These are phyloP conservation scores for Myxozyma monticola DNA, from an alignment of 805 yeast genomes.

Conservation along the genomic window DNA sequence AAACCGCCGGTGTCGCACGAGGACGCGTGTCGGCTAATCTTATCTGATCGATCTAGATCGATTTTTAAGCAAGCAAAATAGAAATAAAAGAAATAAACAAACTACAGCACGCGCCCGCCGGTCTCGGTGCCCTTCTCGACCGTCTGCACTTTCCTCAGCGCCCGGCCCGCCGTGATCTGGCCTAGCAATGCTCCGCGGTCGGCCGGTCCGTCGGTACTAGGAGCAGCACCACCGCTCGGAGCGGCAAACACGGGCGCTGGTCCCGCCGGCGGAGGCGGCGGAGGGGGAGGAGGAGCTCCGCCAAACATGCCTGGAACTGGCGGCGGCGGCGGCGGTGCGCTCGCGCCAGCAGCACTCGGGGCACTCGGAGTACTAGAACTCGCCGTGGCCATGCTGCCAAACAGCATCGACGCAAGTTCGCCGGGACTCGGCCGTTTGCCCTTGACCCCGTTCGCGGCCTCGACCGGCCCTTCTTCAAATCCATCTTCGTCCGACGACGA, in stretches of 20 bases:
- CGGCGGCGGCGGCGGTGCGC: slow-evolving; percentile 38
- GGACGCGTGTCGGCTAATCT: too few relatives aligned
- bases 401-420: slow-evolving; percentile 45
- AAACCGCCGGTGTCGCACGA: too few relatives aligned
- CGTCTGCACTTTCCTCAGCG: slow-evolving; percentile 50
- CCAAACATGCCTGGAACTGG: slow-evolving; percentile 40
- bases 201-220: slow-evolving; percentile 40
- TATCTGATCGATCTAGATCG: too few relatives aligned
- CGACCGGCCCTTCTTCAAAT: slow-evolving; percentile 25
- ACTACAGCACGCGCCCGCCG: slow-evolving; percentile 33
- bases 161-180: slow-evolving; percentile 55
- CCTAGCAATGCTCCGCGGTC: slow-evolving; percentile 54
- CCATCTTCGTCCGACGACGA: slow-evolving; percentile 37
- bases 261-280: slow-evolving; percentile 40
- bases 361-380: slow-evolving; percentile 36
- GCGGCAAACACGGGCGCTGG: slow-evolving; percentile 43
- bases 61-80: too few relatives aligned
- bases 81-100: too few relatives aligned
- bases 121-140: slow-evolving; percentile 32
- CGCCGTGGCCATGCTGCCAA: slow-evolving; percentile 43
- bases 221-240: slow-evolving; percentile 35
- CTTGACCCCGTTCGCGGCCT: background rate
- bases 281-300: slow-evolving; percentile 47
- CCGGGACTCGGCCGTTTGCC: slow-evolving; percentile 41
- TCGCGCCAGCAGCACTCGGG: slow-evolving; percentile 25